Conservation (phyloP, 176 grass and related monocot genomes). For the Typha latifolia region DNA sequence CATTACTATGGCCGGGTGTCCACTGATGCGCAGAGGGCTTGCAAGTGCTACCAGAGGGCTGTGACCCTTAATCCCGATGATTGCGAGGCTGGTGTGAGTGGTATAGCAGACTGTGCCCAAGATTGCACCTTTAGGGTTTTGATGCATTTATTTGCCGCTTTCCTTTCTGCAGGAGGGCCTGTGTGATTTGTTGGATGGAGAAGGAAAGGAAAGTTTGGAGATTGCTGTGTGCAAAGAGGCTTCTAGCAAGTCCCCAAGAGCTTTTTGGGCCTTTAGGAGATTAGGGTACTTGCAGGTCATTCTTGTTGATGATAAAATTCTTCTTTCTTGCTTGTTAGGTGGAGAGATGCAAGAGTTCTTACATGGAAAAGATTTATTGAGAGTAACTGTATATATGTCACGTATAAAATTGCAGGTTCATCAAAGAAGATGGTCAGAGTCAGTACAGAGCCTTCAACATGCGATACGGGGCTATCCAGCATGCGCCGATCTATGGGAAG, state of each 20-base stretch:
- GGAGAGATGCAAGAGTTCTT: not conserved
- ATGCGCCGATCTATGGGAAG: slow-evolving; percentile 92
- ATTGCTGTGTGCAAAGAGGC: slow-evolving; percentile 76
- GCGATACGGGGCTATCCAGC: slow-evolving; percentile 68
- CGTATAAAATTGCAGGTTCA: slow-evolving; percentile 51
- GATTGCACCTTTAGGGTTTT: slow-evolving; percentile 1
- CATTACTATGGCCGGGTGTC: slow-evolving; percentile 44
- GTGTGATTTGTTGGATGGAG: slow-evolving; percentile 71
- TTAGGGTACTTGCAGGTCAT: slow-evolving; percentile 83
- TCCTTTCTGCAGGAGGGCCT: slow-evolving; percentile 43
- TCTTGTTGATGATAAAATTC: not conserved
- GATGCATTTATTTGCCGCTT: slow-evolving; percentile 10
- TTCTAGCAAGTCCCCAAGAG: slow-evolving; percentile 53
- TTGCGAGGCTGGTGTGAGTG: slow-evolving; percentile 61
- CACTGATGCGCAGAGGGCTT: slow-evolving; percentile 42
- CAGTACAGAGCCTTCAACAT: slow-evolving; percentile 82
- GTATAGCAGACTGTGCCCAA: not conserved
- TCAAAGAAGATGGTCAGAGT: slow-evolving; percentile 84
- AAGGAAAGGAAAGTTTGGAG: slow-evolving; percentile 88
- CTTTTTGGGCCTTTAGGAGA: slow-evolving; percentile 81
- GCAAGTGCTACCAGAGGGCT: slow-evolving; percentile 76
- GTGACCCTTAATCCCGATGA: slow-evolving; percentile 54
- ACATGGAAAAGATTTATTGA: not conserved
- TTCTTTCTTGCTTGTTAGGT: not conserved
- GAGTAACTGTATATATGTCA: slow-evolving; percentile 6